Evolutionary conservation across 116 monocot species (phyloP).

Genomic region (Iris pallida): DNA sequence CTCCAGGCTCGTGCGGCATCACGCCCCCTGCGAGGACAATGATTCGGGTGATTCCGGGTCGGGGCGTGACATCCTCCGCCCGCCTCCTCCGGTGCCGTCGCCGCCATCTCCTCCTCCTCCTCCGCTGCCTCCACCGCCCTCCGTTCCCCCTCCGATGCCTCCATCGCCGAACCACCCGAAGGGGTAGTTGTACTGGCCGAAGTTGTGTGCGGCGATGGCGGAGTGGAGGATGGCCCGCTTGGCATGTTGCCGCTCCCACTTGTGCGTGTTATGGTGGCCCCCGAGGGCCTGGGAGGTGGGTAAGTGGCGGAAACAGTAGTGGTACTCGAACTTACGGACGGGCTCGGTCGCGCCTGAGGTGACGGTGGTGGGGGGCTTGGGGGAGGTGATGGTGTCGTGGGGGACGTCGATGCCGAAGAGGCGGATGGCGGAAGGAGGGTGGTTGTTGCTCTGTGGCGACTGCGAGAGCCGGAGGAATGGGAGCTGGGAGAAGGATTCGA

Average conservation of each 20-base stretch:
- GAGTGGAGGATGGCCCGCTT: slow-evolving; percentile 19
- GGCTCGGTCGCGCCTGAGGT: background rate
- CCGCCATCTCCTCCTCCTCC: too few species aligned
- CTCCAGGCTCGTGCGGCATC: too few species aligned
- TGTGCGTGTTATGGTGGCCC: slow-evolving; percentile 82
- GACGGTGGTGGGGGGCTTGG: background rate
- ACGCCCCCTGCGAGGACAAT: too few species aligned
- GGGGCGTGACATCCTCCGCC: too few species aligned
- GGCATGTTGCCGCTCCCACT: slow-evolving; percentile 56
- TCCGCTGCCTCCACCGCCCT: too few species aligned
- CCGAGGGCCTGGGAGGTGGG: slow-evolving; percentile 68
- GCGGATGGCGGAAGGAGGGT: slow-evolving; percentile 18
- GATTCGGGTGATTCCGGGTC: too few species aligned
- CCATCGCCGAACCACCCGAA: background rate
- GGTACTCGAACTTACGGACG: slow-evolving; percentile 52
- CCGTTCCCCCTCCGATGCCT: too few species aligned
- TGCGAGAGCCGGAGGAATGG: background rate
- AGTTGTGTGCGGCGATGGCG: background rate
- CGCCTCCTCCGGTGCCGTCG: too few species aligned
- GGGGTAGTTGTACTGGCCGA: background rate
- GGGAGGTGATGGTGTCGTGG: slow-evolving; percentile 2
- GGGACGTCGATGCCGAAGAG: slow-evolving; percentile 39
- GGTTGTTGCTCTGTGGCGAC: background rate
- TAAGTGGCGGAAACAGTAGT: slow-evolving; percentile 60
- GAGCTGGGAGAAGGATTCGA: slow-evolving; percentile 6